Conservation (phyloP, 2,329 filamentous ascomycete species). For the Penicillium sp. region DNA sequence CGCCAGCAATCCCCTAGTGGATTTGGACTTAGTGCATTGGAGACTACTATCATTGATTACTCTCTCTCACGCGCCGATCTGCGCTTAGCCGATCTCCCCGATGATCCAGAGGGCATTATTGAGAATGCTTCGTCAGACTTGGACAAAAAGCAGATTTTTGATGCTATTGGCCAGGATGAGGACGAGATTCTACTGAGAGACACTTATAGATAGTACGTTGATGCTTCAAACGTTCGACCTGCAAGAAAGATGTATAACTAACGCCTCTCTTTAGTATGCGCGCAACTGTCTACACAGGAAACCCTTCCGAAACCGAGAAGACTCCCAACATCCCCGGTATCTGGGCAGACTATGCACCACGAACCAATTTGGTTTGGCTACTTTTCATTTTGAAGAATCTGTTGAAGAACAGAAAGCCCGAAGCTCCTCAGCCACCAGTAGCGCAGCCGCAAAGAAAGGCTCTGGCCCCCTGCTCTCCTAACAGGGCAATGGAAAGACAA, state of each 20-base stretch:
- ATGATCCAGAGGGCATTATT: constrained; percentile 23
- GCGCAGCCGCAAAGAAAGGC: constrained; percentile 25
- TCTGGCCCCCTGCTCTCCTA: constrained; percentile 35
- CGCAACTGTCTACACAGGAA: constrained; percentile 43
- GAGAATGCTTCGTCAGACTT: constrained; percentile 43
- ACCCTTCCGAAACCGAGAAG: constrained; percentile 43
- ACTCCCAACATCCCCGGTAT: constrained; percentile 36
- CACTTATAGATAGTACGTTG: constrained; percentile 44
- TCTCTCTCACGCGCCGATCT: constrained; percentile 64
- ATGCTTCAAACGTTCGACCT: not conserved
- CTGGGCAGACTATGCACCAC: constrained; percentile 59
- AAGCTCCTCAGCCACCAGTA: constrained; percentile 8
- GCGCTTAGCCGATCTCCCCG: constrained; percentile 21
- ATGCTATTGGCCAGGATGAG: constrained; percentile 43
- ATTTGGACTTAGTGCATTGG: constrained; percentile 56
- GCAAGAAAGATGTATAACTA: not conserved
- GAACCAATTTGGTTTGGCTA: constrained; percentile 65
- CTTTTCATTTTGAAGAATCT: constrained; percentile 61
- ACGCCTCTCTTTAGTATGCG: constrained; percentile 35
- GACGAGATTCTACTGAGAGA: constrained; percentile 42
- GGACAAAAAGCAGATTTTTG: constrained; percentile 46
- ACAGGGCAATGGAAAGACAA: constrained; percentile 21
- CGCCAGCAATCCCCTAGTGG: constrained; percentile 37
- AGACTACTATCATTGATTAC: constrained; percentile 68
- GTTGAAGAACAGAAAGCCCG: constrained; percentile 40